Evolutionary conservation across 805 yeast genomes (phyloP).

Genomic region (Lipomyces sp.): DNA sequence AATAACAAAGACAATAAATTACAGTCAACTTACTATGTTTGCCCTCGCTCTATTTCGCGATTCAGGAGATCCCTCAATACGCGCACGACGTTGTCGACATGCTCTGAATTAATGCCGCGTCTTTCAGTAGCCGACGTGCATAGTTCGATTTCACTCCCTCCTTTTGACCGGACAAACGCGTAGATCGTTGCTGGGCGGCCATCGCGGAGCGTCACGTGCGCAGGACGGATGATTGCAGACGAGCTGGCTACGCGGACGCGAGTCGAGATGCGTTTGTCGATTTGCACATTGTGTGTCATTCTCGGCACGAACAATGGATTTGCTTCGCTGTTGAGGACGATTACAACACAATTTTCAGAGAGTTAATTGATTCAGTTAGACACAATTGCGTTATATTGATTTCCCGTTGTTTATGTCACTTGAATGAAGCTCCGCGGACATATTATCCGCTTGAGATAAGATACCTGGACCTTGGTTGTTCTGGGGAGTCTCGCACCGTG

Average conservation of each 20-base stretch:
- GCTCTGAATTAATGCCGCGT: not conserved
- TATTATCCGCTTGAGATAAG: no score
- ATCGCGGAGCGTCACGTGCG: constrained; percentile 16
- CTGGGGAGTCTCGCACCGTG: no score
- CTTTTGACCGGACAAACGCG: constrained; percentile 20
- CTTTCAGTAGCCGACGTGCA: constrained; percentile 9
- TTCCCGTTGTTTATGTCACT: no score
- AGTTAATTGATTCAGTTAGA: no score
- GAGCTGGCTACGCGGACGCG: not conserved
- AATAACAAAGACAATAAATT: not conserved
- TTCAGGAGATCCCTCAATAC: constrained; percentile 54
- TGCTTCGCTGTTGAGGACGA: not conserved
- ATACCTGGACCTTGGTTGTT: no score
- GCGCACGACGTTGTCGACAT: constrained; percentile 5
- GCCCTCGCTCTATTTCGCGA: constrained; percentile 69
- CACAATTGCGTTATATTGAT: no score
- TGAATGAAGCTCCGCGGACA: no score
- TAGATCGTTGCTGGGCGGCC: constrained; percentile 27
- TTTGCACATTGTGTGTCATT: not conserved
- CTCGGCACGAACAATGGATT: not conserved
- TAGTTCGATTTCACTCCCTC: constrained; percentile 11
- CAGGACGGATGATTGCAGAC: constrained; percentile 12
- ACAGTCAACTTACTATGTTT: constrained; percentile 55
- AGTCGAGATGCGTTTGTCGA: not conserved
- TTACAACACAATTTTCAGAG: no score